phyloP scores from a whole-genome alignment of 2,329 filamentous ascomycete genomes.

The Neopestalotiopsis rosae region DNA sequence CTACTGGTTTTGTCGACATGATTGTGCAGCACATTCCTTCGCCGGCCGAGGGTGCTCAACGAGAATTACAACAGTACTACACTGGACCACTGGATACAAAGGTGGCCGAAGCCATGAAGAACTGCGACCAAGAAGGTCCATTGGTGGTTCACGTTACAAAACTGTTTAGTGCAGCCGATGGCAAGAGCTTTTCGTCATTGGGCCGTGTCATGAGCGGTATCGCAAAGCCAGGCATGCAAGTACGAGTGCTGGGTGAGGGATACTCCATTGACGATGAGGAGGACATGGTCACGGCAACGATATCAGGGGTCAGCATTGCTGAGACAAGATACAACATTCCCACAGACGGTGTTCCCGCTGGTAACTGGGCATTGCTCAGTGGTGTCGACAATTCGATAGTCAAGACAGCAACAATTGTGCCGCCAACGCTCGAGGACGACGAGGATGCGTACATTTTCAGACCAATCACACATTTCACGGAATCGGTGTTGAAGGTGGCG shows the following conservation, averaged over 20 bases:
- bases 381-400: conserved; percentile 98
- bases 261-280: conserved; percentile 98
- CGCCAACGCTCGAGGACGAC: conserved; percentile 78
- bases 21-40: conserved; percentile 88
- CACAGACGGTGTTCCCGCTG: conserved; percentile 89
- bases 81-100: conserved; percentile 87
- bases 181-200: conserved; percentile 88
- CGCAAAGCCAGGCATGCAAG: conserved; percentile 78
- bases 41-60: conserved; percentile 76
- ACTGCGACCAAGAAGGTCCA: conserved; percentile 88
- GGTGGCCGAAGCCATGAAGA: conserved; percentile 78
- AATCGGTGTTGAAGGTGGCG: conserved; percentile 96
- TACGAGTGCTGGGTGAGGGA: conserved; percentile 91
- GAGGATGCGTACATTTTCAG: conserved; percentile 96
- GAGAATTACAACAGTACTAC: conserved; percentile 84
- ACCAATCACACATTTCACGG: conserved; percentile 91
- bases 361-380: conserved; percentile 89
- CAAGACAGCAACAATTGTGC: conserved; percentile 91
- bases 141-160: conserved; percentile 93
- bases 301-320: conserved; percentile 86
- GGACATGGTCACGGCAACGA: conserved; percentile 89
- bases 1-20: conserved; percentile 95
- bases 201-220: conserved; percentile 93
- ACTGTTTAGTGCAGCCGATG: conserved; percentile 87
- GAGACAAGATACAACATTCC: conserved; percentile 93